These are phyloP conservation scores for Fusarium tupiense DNA, from an alignment of 2,329 filamentous ascomycete genomes.

Conservation along the genomic window DNA sequence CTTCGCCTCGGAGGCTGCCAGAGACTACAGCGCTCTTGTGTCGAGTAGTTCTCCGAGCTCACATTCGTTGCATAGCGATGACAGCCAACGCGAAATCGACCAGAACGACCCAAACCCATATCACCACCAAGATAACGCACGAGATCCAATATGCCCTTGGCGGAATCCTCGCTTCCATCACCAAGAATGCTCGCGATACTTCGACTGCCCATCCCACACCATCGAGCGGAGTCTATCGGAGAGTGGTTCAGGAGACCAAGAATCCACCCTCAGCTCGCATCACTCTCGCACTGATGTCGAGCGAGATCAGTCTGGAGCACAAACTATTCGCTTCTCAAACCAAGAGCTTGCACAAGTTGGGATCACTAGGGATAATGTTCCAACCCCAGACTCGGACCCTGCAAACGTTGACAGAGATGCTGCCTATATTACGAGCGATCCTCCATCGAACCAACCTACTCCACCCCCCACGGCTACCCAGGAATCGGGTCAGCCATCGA, in stretches of 20 bases:
- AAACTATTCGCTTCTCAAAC: constrained; percentile 22
- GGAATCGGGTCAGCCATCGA: background rate
- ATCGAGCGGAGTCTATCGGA: constrained; percentile 51
- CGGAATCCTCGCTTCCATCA: constrained; percentile 52
- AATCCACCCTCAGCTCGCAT: constrained; percentile 21
- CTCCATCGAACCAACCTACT: background rate
- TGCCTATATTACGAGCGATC: background rate
- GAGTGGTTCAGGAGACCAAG: constrained; percentile 37
- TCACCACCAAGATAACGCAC: constrained; percentile 1
- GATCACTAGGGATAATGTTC: background rate
- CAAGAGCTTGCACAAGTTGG: constrained; percentile 25
- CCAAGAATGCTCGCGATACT: constrained; percentile 58
- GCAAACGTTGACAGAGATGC: background rate
- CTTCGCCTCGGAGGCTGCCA: constrained; percentile 27
- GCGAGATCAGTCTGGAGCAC: constrained; percentile 6
- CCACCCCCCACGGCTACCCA: background rate
- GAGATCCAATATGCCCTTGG: constrained; percentile 48
- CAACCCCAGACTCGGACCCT: background rate
- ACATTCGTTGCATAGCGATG: constrained; percentile 54
- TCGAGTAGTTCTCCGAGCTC: constrained; percentile 39
- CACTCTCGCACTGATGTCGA: constrained; percentile 7
- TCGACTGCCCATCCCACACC: constrained; percentile 60
- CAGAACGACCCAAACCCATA: background rate
- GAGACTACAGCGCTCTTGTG: constrained; percentile 22
- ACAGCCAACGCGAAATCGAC: constrained; percentile 17